These are phyloP conservation scores for Trichosporon asahii DNA, from an alignment of 1,284 basidiomycete species.

Conservation along the genomic window DNA sequence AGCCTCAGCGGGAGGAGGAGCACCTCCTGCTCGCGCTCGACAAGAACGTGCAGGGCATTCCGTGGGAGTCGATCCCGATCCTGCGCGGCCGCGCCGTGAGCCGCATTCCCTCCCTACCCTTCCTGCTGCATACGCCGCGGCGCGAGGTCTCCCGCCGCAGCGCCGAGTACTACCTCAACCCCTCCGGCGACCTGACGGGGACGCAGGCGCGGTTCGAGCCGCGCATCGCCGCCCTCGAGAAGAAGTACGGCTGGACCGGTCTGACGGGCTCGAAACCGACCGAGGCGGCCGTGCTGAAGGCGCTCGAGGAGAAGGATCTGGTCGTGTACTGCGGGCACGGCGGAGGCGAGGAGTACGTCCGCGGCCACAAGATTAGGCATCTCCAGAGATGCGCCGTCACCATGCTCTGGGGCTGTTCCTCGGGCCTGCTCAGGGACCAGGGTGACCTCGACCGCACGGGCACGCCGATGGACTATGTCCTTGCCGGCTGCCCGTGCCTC, in stretches of 20 bases:
- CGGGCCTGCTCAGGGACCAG: constrained; percentile 78
- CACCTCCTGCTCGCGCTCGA: constrained; percentile 89
- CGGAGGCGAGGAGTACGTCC: constrained; percentile 89
- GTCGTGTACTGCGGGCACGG: constrained; percentile 98
- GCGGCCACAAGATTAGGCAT: constrained; percentile 76
- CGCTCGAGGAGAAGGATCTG: constrained; percentile 68
- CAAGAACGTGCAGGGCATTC: constrained; percentile 81
- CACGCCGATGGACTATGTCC: constrained; percentile 89
- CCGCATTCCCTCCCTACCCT: constrained; percentile 83
- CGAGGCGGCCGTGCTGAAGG: constrained; percentile 73
- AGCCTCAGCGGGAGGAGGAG: constrained; percentile 32
- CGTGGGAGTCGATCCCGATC: constrained; percentile 93
- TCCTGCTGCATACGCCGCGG: constrained; percentile 61
- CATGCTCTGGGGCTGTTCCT: constrained; percentile 99
- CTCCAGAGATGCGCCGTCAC: constrained; percentile 80
- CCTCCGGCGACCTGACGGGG: constrained; percentile 78
- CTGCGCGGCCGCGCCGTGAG: constrained; percentile 80
- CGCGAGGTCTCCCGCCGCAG: constrained; percentile 61
- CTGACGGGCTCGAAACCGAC: constrained; percentile 70
- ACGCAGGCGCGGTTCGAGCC: constrained; percentile 78
- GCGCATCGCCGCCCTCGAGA: constrained; percentile 68
- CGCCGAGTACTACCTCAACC: constrained; percentile 85
- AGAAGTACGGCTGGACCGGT: constrained; percentile 72
- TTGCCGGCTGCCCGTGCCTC: constrained; percentile 90
- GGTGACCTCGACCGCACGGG: constrained; percentile 90